A percentile compares a stretch with the other conserved stretches of the same genome.
Evolutionary conservation across 805 yeast genomes (phyloP).

Genomic region (Kodamaea nitidulidarum): DNA sequence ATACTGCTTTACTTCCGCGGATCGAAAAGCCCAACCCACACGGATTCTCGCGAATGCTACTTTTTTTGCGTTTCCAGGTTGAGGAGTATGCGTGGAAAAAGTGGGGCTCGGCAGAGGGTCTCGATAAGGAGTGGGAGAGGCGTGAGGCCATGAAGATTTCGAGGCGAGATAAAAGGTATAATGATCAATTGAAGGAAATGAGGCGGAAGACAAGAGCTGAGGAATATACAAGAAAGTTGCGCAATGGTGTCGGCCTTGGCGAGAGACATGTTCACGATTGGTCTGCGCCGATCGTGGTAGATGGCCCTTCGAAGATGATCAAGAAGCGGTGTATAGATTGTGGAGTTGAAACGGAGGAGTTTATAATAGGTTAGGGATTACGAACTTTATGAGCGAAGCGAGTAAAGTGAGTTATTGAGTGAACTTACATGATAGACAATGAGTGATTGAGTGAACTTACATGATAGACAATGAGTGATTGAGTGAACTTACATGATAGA

Average conservation of each 20-base stretch:
- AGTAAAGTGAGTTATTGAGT: no score
- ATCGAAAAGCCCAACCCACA: slow-evolving; percentile 94
- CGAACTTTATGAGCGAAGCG: background rate
- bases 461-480: no score
- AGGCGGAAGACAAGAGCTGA: slow-evolving; percentile 89
- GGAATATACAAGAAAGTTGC: slow-evolving; percentile 67
- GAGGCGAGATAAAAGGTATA: slow-evolving; percentile 75
- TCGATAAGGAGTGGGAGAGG: slow-evolving; percentile 90
- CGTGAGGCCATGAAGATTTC: slow-evolving; percentile 69
- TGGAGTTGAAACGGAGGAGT: slow-evolving; percentile 80
- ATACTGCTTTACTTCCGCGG: slow-evolving; percentile 61
- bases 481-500: no score
- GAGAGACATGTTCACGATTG: slow-evolving; percentile 73
- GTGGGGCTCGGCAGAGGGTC: slow-evolving; percentile 88
- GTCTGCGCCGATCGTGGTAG: slow-evolving; percentile 53
- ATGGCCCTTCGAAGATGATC: slow-evolving; percentile 33
- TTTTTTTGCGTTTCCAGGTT: slow-evolving; percentile 85
- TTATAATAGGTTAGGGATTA: slow-evolving; percentile 23
- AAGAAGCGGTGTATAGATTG: slow-evolving; percentile 70
- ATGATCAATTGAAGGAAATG: slow-evolving; percentile 79
- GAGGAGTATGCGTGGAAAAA: slow-evolving; percentile 89
- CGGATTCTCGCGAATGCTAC: slow-evolving; percentile 89
- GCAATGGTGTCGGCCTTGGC: slow-evolving; percentile 53
- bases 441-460: no score
- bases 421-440: no score